Evolutionary conservation across 148 eudicot species (phyloP), one percentile per base, ranked within the genome.

Genomic region (Heliosperma pusillum): DNA sequence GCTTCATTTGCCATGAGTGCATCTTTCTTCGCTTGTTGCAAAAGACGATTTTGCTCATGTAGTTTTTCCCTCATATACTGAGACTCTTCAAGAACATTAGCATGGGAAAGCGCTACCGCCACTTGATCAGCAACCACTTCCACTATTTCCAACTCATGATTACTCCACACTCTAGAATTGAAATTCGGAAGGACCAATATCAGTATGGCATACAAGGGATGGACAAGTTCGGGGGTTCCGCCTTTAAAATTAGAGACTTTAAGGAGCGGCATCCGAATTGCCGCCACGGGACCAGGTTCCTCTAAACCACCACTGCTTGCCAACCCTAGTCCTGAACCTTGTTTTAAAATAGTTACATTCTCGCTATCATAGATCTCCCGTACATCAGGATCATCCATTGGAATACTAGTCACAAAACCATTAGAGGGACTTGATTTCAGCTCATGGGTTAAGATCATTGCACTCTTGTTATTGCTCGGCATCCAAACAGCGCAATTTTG

Each of bases 41-140:
- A 79, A 19, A 85, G 82, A 6, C 87, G 87, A 71, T 94, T 94
- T 72, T 88, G 91, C 72, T 86, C 87, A 52, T 53, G 90, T 2
- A 94, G 81, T 74, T 84, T 82, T 19, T 94, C 91, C 76, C 89
- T 84, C 90, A 94, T 89, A 25, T 71, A 70, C 73, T 86, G 93
- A 19, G 98, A 91, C 70, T 94, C 98, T 80, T 92, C 97, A 20
- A 94, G 89, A 36, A 94, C 88, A 25, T 91, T 83, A 65, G 98
- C 98, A 62, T 94, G 98, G n/a, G 97, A 94, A 65, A 94, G 84
- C 10, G 98, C 98, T 79, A 91, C 97, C 2, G 97, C 96, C 20
- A 94, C 98, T 78, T 93, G 98, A 79, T 91, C 98, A 4, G 98
- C 98, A 68, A 91, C 97, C 53, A 85, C 97, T 71, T 82, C 85